phyloP scores from a whole-genome alignment of 176 grass and related monocot genomes.

The Eremochloa ophiuroides region DNA sequence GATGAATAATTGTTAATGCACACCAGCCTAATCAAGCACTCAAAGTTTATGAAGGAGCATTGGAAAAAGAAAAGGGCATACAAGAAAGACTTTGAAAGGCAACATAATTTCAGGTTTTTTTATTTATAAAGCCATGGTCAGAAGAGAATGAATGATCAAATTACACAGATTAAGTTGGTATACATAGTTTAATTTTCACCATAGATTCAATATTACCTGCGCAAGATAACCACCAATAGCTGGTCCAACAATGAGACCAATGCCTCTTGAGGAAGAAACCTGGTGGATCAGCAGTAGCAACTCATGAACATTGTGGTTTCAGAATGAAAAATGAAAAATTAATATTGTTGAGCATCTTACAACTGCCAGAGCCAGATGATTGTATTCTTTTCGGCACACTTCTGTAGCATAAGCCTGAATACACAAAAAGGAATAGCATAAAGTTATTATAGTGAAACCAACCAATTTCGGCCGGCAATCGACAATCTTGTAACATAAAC shows the following conservation, averaged over 20 bases:
- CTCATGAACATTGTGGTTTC: neutral
- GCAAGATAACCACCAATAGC: conserved; percentile 67
- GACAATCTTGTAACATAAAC: too few species aligned
- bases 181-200: neutral
- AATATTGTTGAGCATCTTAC: conserved; percentile 30
- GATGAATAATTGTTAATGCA: neutral
- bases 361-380: conserved; percentile 45
- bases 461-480: too few species aligned
- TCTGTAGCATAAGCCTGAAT: conserved; percentile 75
- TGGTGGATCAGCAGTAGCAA: conserved; percentile 22
- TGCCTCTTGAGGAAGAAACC: conserved; percentile 50
- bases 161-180: neutral
- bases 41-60: neutral
- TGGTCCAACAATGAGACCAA: conserved; percentile 67
- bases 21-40: neutral
- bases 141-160: conserved; percentile 5
- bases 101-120: neutral
- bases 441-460: neutral
- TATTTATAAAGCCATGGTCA: neutral
- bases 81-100: neutral
- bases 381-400: conserved; percentile 53
- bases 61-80: neutral
- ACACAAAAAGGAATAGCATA: neutral
- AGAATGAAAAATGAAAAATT: neutral
- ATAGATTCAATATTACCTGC: conserved; percentile 37